Conservation (phyloP, 192 early-diverging fungal species). For the Allomyces macrogynus region DNA sequence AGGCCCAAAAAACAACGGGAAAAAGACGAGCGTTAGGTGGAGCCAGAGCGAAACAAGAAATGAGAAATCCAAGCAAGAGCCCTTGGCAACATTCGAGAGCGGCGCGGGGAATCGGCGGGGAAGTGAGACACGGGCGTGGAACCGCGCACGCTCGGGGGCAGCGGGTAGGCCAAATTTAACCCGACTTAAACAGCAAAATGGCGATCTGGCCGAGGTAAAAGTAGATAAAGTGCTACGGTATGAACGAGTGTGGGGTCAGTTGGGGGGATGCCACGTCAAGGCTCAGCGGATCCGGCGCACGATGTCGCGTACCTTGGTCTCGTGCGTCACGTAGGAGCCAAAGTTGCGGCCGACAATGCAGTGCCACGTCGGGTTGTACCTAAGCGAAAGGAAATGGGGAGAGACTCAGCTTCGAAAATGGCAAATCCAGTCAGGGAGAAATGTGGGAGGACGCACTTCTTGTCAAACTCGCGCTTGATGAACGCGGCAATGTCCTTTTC, state of each 20-base stretch:
- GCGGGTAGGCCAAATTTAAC: constrained; percentile 13
- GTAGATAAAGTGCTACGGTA: constrained; percentile 70
- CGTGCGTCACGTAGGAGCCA: constrained; percentile 96
- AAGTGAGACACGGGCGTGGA: no score
- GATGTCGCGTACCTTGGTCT: constrained; percentile 29
- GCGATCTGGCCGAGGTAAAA: constrained; percentile 90
- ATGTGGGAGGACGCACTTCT: constrained; percentile 37
- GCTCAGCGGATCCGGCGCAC: background rate
- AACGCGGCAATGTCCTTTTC: constrained; percentile 97
- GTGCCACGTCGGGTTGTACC: constrained; percentile 79
- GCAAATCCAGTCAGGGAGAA: background rate
- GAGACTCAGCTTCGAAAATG: background rate
- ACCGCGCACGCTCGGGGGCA: no score
- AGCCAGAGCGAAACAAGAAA: no score
- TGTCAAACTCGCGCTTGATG: constrained; percentile 97
- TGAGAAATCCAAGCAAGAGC: no score
- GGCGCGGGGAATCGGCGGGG: no score
- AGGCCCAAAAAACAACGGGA: no score
- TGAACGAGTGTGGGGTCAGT: background rate
- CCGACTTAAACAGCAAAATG: constrained; percentile 84
- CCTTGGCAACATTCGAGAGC: no score
- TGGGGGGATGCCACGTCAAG: background rate
- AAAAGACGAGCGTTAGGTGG: no score
- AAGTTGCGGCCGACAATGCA: constrained; percentile 97
- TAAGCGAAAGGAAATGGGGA: background rate